A percentile compares a stretch with the other conserved stretches of the same genome.
These are phyloP conservation scores for Beauveria rudraprayagi DNA, from an alignment of 2,329 filamentous ascomycete genomes.

Conservation along the genomic window DNA sequence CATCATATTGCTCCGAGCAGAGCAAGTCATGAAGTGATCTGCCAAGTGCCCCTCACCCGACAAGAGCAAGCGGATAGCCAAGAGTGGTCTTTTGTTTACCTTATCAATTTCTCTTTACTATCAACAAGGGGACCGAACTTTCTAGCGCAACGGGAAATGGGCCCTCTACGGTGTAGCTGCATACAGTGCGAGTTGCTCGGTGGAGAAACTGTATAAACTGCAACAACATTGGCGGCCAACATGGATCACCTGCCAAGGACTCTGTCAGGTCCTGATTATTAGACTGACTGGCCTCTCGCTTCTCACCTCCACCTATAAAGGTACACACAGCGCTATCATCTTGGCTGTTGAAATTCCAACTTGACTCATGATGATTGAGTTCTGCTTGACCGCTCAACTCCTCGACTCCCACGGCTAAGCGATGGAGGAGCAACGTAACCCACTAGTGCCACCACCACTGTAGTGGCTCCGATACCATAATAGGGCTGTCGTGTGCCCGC, in stretches of 20 bases:
- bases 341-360: not conserved
- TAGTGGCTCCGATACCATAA: not conserved
- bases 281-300: not conserved
- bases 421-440: not conserved
- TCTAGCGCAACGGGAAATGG: slow-evolving; percentile 8
- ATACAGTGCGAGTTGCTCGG: not conserved
- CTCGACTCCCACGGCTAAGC: not conserved
- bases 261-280: not conserved
- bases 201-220: slow-evolving; percentile 1
- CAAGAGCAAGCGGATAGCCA: not conserved
- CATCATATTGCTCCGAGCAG: too few species aligned
- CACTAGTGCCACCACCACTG: not conserved
- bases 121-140: not conserved
- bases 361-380: not conserved
- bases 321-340: not conserved
- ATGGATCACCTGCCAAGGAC: not conserved
- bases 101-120: not conserved
- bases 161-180: slow-evolving; percentile 6
- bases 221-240: not conserved
- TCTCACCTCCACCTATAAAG: not conserved
- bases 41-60: not conserved
- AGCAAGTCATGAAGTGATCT: not conserved
- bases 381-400: not conserved
- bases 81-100: not conserved
- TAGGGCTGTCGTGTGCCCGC: slow-evolving; percentile 8